Evolutionary conservation across 2,329 filamentous ascomycete species (phyloP), one percentile per base, ranked within the genome.

Genomic region (Ascochyta viciae-villosae): DNA sequence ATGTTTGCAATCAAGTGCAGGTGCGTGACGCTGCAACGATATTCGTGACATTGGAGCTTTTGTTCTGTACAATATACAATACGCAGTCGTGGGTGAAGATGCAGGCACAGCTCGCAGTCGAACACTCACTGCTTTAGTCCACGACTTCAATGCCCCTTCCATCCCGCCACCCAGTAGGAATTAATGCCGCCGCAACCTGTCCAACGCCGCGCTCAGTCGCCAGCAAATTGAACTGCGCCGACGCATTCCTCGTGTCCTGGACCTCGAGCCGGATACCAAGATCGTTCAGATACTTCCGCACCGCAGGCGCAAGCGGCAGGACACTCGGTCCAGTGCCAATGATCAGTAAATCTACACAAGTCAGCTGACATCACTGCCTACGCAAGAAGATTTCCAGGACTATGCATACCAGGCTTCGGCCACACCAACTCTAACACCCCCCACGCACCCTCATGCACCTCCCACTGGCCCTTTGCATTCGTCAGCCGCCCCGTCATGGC

Each of bases 161-260:
- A 46, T 62, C 89, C 66, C 82, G 85, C 91, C 91, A 96, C 2
- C 92, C 92, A 49, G 95, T 83, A 0, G 93, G 93, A 75, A 98
- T 85, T 76, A 99, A 74, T 9, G 92, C 94, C 2, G 92, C 94
- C 26, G 92, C 94, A 59, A 98, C 87, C 68, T 94, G 89, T 19
- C 87, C 83, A 6, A 95, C 87, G 1, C 95, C 94, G 47, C 95
- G 82, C 79, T 99, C 95, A 16, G 92, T 98, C n/a, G 92, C 94
- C 50, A 99, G 79, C 68, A 99, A 74, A 73, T 99, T 99, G 76
- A 95, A 99, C 74, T 97, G 92, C 31, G 93, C 89, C 1, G 94
- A 91, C 8, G 95, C 95, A 77, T 98, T 98, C 61, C 92, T 83
- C 29, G 95, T 98, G 77, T 98, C 95, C 70, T 94, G 84, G 3